Evolutionary conservation across 2,329 filamentous ascomycete species (phyloP).

Genomic region (Paraphaeosphaeria sporulosa): DNA sequence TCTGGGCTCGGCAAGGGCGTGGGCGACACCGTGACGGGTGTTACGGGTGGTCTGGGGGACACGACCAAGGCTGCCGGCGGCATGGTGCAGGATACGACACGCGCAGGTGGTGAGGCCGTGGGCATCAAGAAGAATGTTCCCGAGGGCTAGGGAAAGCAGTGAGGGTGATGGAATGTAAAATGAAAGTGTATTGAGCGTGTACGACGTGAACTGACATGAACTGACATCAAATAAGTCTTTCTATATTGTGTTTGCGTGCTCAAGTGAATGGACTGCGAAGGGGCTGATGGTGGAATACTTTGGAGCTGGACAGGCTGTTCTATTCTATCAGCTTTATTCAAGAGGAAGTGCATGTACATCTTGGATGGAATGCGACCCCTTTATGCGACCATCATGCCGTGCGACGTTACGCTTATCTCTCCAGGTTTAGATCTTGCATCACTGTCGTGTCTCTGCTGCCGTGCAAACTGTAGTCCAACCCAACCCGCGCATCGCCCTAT

Average conservation of each 20-base stretch:
- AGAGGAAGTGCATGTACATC: too few species aligned
- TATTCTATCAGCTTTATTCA: too few species aligned
- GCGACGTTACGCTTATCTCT: not conserved
- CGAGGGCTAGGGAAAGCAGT: too few species aligned
- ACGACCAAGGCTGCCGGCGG: conserved; percentile 45
- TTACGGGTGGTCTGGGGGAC: conserved; percentile 45
- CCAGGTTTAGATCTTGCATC: conserved; percentile 1
- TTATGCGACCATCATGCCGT: too few species aligned
- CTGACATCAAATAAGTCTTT: too few species aligned
- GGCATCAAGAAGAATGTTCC: conserved; percentile 30
- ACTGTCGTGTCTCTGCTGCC: conserved; percentile 3
- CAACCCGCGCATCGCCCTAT: not conserved
- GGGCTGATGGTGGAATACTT: too few species aligned
- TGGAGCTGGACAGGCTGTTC: too few species aligned
- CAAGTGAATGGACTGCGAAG: too few species aligned
- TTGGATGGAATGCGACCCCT: not conserved
- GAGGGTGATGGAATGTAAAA: too few species aligned
- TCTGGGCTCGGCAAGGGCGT: conserved; percentile 44
- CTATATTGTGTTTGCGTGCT: too few species aligned
- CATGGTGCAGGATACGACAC: conserved; percentile 38
- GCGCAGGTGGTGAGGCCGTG: conserved; percentile 32
- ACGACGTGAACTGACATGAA: too few species aligned
- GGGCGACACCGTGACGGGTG: conserved; percentile 44
- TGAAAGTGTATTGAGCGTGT: too few species aligned
- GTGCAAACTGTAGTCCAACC: not conserved